phyloP scores from a whole-genome alignment of 805 yeast genomes.

The Wickerhamiella qilinensis region DNA sequence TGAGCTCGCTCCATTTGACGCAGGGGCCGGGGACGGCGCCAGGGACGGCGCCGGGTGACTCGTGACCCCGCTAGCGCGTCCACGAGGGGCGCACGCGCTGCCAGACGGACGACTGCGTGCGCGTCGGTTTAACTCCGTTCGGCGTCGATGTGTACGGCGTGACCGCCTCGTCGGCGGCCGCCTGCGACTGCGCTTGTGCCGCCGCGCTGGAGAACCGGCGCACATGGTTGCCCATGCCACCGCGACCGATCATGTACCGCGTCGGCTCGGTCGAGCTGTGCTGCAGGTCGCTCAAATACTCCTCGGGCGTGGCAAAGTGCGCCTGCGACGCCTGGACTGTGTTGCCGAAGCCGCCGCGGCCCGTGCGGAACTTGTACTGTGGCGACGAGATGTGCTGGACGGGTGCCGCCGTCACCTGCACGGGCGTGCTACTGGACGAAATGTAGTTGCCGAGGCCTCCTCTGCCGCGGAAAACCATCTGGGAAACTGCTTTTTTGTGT shows the following conservation, averaged over 20 bases:
- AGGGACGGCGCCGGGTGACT: too few relatives aligned
- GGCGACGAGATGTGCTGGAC: conserved; percentile 23
- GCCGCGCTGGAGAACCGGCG: not conserved
- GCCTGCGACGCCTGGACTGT: conserved; percentile 18
- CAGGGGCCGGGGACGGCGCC: too few relatives aligned
- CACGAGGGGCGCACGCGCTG: conserved; percentile 1
- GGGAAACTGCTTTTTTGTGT: not conserved
- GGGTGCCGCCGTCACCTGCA: conserved; percentile 18
- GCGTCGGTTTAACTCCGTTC: not conserved
- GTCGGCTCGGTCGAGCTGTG: conserved; percentile 18
- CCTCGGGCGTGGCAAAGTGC: conserved; percentile 18
- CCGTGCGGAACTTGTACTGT: conserved; percentile 20
- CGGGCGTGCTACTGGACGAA: not conserved
- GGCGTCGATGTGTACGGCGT: conserved; percentile 4
- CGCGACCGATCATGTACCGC: conserved; percentile 23
- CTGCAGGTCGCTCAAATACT: conserved; percentile 21
- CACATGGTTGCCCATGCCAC: conserved; percentile 23
- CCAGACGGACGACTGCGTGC: conserved; percentile 2
- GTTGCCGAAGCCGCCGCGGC: conserved; percentile 27
- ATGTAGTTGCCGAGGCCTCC: conserved; percentile 21
- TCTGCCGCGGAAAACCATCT: conserved; percentile 19
- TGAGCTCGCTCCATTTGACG: too few relatives aligned
- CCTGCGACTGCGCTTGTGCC: too few relatives aligned
- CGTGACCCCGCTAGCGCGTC: too few relatives aligned
- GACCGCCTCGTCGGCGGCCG: not conserved